phyloP scores from a whole-genome alignment of 2,329 filamentous ascomycete genomes.

The Trichoderma aggressivum region DNA sequence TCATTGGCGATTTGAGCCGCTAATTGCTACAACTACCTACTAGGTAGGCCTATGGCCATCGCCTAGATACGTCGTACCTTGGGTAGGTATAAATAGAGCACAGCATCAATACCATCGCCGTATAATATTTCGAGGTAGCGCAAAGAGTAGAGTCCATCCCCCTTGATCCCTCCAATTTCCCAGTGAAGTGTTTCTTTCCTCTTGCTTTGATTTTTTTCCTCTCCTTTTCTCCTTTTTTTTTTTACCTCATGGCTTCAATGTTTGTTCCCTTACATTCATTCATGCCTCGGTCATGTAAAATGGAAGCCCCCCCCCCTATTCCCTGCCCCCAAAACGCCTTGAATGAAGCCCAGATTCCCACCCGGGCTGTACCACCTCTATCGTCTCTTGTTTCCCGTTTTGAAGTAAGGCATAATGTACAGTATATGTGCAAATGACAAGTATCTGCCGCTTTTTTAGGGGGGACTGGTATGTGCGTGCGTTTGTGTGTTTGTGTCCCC shows the following conservation, averaged over 20 bases:
- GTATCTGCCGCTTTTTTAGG: not conserved
- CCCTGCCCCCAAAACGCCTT: not conserved
- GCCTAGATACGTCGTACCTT: not conserved
- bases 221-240: not conserved
- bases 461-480: not conserved
- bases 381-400: not conserved
- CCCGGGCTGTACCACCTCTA: not conserved
- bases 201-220: not conserved
- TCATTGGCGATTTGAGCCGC: not conserved
- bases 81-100: not conserved
- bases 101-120: not conserved
- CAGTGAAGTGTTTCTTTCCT: not conserved
- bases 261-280: not conserved
- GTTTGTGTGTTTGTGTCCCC: not conserved
- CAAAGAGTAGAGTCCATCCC: not conserved
- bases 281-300: not conserved
- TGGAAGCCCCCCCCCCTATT: not conserved
- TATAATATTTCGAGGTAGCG: not conserved
- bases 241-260: not conserved
- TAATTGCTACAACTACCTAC: not conserved
- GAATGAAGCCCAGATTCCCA: not conserved
- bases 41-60: too few relatives aligned
- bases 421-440: not conserved
- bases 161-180: not conserved
- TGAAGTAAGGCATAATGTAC: constrained; percentile 5